Evolutionary conservation across 257 asterid genomes (phyloP).

Genomic region (Fraxinus pennsylvanica): DNA sequence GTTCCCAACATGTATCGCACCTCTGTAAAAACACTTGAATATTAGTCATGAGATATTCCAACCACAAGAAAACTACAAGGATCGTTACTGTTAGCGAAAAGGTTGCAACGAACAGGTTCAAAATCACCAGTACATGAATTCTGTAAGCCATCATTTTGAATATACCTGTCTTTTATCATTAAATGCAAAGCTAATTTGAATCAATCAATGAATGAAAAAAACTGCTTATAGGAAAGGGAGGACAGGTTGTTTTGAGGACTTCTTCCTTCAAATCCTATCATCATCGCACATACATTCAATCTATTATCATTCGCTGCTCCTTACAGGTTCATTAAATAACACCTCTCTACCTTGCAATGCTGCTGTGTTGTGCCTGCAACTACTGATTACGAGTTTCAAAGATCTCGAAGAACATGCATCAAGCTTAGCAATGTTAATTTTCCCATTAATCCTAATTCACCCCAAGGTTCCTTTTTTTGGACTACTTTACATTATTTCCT

Average conservation of each 20-base stretch:
- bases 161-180: not conserved
- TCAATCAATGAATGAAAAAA: too few relatives aligned
- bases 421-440: slow-evolving; percentile 52
- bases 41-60: not conserved
- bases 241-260: too few relatives aligned
- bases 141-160: slow-evolving; percentile 1
- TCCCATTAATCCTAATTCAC: slow-evolving; percentile 66
- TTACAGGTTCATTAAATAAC: slow-evolving; percentile 58
- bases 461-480: slow-evolving; percentile 62
- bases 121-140: not conserved
- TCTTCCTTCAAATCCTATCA: not conserved
- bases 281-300: slow-evolving; percentile 10
- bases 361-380: slow-evolving; percentile 63
- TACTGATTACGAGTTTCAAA: slow-evolving; percentile 51
- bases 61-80: not conserved
- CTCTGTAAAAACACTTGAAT: not conserved
- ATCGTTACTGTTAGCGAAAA: not conserved
- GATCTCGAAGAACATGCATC: slow-evolving; percentile 48
- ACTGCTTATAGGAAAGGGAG: too few relatives aligned
- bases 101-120: not conserved
- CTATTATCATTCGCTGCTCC: slow-evolving; percentile 21
- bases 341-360: slow-evolving; percentile 40
- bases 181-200: not conserved
- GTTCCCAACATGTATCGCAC: not conserved
- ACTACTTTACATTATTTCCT: slow-evolving; percentile 1